phyloP scores from a whole-genome alignment of 345 rosid genomes.

The Pelargonium nanum region DNA sequence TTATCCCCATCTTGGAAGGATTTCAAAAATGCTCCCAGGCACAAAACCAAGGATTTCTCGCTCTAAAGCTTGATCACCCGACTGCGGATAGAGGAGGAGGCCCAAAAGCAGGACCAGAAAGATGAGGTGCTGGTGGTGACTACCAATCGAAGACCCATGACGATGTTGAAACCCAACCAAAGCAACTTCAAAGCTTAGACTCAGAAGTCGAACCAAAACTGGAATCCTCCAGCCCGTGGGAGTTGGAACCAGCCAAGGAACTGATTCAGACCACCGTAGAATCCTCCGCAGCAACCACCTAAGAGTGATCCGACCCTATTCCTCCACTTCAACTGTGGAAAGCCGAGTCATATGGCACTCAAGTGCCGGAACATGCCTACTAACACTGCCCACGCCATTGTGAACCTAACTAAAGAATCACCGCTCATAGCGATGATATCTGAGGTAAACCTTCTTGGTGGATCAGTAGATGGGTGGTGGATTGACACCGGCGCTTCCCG shows the following conservation, averaged over 20 bases:
- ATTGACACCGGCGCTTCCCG: background rate
- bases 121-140: background rate
- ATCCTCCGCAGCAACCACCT: too few species aligned
- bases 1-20: background rate
- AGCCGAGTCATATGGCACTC: background rate
- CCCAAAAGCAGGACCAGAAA: too few species aligned
- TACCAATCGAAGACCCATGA: background rate
- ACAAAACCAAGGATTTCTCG: background rate
- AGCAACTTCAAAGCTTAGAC: too few species aligned
- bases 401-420: background rate
- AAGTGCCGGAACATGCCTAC: background rate
- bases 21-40: background rate
- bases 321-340: background rate
- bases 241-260: too few species aligned
- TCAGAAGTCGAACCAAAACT: too few species aligned
- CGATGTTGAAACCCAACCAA: background rate
- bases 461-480: conserved; percentile 1
- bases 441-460: background rate
- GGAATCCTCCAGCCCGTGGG: too few species aligned
- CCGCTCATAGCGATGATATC: background rate
- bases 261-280: too few species aligned
- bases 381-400: background rate
- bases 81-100: background rate
- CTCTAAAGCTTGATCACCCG: background rate
- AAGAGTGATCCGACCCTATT: too few species aligned